Percentiles rank a stretch among this genome's conserved stretches.
Evolutionary conservation across 2,329 filamentous ascomycete genomes (phyloP).

Genomic region (Aspergillus sp.): DNA sequence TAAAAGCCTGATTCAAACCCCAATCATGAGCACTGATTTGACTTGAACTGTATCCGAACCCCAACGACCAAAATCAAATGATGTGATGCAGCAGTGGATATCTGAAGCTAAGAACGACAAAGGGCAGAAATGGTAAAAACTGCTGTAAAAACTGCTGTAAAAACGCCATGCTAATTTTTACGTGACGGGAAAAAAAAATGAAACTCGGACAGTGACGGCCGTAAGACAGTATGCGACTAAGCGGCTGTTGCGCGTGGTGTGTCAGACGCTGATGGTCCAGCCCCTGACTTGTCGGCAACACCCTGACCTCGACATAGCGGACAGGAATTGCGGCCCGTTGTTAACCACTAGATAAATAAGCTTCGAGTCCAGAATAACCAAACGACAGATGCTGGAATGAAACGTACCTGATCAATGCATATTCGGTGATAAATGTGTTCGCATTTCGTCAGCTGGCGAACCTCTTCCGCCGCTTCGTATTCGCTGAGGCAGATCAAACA

Average conservation of each 20-base stretch:
- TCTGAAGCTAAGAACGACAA: slow-evolving; percentile 20
- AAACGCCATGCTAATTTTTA: slow-evolving; percentile 34
- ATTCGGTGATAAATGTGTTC: slow-evolving; percentile 67
- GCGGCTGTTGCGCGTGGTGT: slow-evolving; percentile 17
- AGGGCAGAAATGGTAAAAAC: slow-evolving; percentile 25
- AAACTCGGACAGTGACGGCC: slow-evolving; percentile 1
- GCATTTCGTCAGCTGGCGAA: slow-evolving; percentile 62
- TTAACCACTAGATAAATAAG: slow-evolving; percentile 60
- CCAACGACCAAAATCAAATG: slow-evolving; percentile 16
- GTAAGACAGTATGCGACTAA: slow-evolving; percentile 9
- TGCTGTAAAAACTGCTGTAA: slow-evolving; percentile 26
- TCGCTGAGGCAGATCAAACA: slow-evolving; percentile 68
- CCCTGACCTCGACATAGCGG: slow-evolving; percentile 42
- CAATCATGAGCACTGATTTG: neutral
- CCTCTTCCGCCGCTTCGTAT: slow-evolving; percentile 62
- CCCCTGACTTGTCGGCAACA: slow-evolving; percentile 37
- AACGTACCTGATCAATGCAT: slow-evolving; percentile 67
- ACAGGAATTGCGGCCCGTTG: slow-evolving; percentile 50
- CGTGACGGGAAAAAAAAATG: slow-evolving; percentile 11
- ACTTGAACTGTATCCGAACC: slow-evolving; percentile 5
- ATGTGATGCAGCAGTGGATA: slow-evolving; percentile 29
- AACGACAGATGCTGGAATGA: neutral
- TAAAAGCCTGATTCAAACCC: neutral
- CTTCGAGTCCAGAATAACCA: slow-evolving; percentile 6
- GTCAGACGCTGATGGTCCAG: slow-evolving; percentile 17